A percentile compares a stretch with the other conserved stretches of the same genome.
Evolutionary conservation across 202 grass and related monocot genomes (phyloP).

Genomic region (Zizania palustris): DNA sequence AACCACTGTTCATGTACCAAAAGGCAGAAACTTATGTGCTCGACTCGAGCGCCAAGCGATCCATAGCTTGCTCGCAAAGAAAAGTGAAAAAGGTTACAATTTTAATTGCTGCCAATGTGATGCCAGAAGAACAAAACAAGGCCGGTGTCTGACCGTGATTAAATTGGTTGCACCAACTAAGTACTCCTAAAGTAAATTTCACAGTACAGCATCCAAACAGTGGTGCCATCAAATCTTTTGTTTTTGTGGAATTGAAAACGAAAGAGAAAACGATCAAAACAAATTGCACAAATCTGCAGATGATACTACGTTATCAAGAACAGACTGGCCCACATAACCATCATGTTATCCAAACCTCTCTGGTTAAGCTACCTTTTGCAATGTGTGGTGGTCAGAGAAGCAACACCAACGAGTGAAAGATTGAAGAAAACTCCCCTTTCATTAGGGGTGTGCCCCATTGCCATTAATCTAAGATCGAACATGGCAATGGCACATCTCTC

Average conservation of each 20-base stretch:
- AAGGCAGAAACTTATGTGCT: constrained; percentile 15
- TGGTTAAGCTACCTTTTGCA: constrained; percentile 45
- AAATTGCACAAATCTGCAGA: background rate
- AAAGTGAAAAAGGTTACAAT: constrained; percentile 35
- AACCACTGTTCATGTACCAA: constrained; percentile 37
- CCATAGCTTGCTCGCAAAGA: constrained; percentile 47
- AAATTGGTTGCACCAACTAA: constrained; percentile 47
- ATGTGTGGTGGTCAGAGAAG: constrained; percentile 29
- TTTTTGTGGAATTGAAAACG: too few relatives aligned
- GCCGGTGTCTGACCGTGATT: constrained; percentile 27
- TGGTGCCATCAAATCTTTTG: background rate
- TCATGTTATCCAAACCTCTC: constrained; percentile 34
- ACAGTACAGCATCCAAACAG: constrained; percentile 29
- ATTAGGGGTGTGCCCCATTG: constrained; percentile 31
- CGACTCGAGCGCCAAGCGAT: constrained; percentile 14
- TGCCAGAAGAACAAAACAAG: constrained; percentile 17
- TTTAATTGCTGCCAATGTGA: constrained; percentile 39
- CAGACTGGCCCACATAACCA: constrained; percentile 23
- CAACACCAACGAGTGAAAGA: background rate
- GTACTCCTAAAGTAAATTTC: constrained; percentile 19
- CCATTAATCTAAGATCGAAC: constrained; percentile 30
- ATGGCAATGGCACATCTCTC: background rate
- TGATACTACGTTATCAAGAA: constrained; percentile 10
- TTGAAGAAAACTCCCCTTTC: constrained; percentile 20
- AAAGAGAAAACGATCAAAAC: background rate